Base-by-base conservation (phyloP, 2,329 filamentous ascomycete species). In the Colletotrichum lentis region DNA sequence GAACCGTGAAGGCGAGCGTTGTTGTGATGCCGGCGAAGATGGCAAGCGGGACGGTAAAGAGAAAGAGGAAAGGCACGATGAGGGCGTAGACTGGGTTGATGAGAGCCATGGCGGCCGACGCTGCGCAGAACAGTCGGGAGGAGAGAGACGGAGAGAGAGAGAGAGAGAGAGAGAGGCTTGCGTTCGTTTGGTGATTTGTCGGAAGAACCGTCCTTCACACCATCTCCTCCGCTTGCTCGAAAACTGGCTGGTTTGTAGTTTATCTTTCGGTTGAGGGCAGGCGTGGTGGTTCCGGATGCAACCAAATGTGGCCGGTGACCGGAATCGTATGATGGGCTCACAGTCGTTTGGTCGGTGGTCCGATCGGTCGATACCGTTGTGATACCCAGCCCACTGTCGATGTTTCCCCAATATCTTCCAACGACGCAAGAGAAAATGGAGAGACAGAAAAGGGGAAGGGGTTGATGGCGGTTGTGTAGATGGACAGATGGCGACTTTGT, bases 21-120 rank as follows among this genome's bases (percentile, higher is more conserved):
- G 89, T 88, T 39, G 90, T 91, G 70, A 91, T 78, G 70, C 83
- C 85, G 60, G 90, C 90, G 62, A 88, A 85, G 57, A 91, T 74
- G 72, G 87, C 83, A 61, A 91, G 82, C 10, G 90, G 89, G 14
- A 91, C 78, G 24, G 88, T 88, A 73, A 90, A 81, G 70, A 90
- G 70, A 73, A 87, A 82, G 71, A 91, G 80, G 73, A 90, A 83
- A n/a, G 88, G 88, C 59, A 90, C 81, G 60, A 88, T 79, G 56
- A 91, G 76, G 71, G 81, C 79, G 74, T 88, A 84, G 67, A 86
- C 76, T 27, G 86, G 85, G 58, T 83, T 87, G 73, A 87, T 77
- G 59, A 85, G 76, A 52, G 81, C 80, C 86, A 88, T 88, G 67
- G 73, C 71, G 65, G 55, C 62, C 43, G 27, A 66, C 49, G 62